Base-by-base conservation (phyloP, 306 rosid species). In the Trifolium fragiferum region DNA sequence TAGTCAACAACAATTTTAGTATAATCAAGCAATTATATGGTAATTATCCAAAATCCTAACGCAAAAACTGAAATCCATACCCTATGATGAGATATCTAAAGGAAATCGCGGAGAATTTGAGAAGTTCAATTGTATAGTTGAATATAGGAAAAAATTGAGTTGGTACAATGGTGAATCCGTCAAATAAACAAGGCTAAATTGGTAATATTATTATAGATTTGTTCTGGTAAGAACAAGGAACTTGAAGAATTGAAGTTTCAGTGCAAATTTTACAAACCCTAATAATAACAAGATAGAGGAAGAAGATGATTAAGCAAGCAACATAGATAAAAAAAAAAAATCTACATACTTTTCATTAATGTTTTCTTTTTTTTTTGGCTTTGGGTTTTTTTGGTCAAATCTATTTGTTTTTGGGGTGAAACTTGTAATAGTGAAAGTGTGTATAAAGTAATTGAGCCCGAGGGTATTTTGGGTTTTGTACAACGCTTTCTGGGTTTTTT, bases 181-280 rank as follows among this genome's bases (percentile, higher is more conserved):
- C 33, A 32, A 61, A 46, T 43, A 64, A 10, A 23, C 5, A 63
- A 35, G 68, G 9, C 64, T 33, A 54, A 43, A 15, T 63, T 73
- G 33, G 25, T 15, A 12, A 67, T 62, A 16, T 49, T 62, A 16
- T 49, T 75, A 51, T 51, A 18, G 53, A 51, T 74, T 57, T 43
- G 40, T 41, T 70, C 41, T n/a, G 81, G 14, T 50, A 19, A 65
- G 76, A 68, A 69, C 54, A 71, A 75, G 15, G 66, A 67, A 76
- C 37, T 35, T 60, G 41, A 53, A 68, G 60, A 81, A 70, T 81
- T 81, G 77, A 33, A 81, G 64, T 70, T 20, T 70, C 35, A 70
- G 20, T 75, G 70, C 2, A 75, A 81, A 54, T 6, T 61, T 49
- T 55, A 47, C 35, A 81, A 81, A 81, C 84, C 84, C 84, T 81